phyloP scores from a whole-genome alignment of 2,329 filamentous ascomycete species.

The Colletotrichum sidae region DNA sequence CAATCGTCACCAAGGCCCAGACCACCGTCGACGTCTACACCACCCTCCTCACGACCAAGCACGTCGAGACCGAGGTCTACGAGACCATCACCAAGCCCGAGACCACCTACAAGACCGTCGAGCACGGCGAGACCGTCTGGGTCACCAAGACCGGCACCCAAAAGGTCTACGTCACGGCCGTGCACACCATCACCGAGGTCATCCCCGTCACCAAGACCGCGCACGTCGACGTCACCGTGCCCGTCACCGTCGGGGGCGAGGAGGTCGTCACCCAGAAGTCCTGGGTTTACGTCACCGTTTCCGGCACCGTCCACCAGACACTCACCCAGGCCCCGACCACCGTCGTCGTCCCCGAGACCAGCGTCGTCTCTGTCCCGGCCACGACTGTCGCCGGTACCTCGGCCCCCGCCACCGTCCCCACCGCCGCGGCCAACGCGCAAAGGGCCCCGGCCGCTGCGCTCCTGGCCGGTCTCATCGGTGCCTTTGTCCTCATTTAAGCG shows the following conservation, averaged over 20 bases:
- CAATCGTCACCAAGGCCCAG: constrained; percentile 46
- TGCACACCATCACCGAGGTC: constrained; percentile 51
- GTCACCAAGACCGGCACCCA: constrained; percentile 56
- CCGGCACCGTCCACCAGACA: constrained; percentile 43
- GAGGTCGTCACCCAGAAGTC: constrained; percentile 50
- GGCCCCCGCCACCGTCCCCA: constrained; percentile 43
- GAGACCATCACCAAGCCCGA: constrained; percentile 51
- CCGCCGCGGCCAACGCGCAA: constrained; percentile 46
- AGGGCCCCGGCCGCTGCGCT: constrained; percentile 50
- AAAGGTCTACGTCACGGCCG: constrained; percentile 50
- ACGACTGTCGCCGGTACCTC: constrained; percentile 40
- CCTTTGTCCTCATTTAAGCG: constrained; percentile 50
- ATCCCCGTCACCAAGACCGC: constrained; percentile 54
- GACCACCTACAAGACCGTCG: constrained; percentile 56
- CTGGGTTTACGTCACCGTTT: constrained; percentile 44
- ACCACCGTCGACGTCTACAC: constrained; percentile 49
- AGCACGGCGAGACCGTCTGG: constrained; percentile 49
- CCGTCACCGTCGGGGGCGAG: constrained; percentile 45
- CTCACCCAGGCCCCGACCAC: constrained; percentile 43
- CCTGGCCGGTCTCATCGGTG: constrained; percentile 52
- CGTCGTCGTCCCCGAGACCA: constrained; percentile 45
- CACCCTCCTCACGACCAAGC: constrained; percentile 47
- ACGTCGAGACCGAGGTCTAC: constrained; percentile 51
- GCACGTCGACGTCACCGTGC: constrained; percentile 53
- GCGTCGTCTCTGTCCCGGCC: constrained; percentile 42